Base-by-base conservation (phyloP, 176 grass and related monocot genomes). In the Bothriochloa decipiens region DNA sequence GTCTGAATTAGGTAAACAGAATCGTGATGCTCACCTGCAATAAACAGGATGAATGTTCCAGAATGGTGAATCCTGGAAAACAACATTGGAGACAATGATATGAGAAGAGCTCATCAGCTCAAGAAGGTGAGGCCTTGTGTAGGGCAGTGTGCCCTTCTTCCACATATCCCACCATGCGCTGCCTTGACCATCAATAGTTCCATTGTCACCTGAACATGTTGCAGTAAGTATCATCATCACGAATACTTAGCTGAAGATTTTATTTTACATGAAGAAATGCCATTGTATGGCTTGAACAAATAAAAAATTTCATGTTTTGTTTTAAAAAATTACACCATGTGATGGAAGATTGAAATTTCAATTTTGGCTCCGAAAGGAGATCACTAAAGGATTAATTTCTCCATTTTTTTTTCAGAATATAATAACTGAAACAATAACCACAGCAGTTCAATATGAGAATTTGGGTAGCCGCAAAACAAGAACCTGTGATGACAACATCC, bases 41-140 rank as follows among this genome's bases (percentile, higher is more conserved):
- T 98, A 98, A 85, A 98, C 96, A 87, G 93, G 93, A 88, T 98
- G 93, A 64, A 98, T 95, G 79, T 95, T 98, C 96, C 96, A 95
- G 80, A 98, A 98, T 1, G 93, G 93, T 0, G 96, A 98, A 79
- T 95, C 89, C 81, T 72, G 84, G 72, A 98, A 94, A 39, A 95
- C 83, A 15, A 95, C 61, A 76, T 94, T 89, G 50, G 91, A 95
- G 74, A 98, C 86, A 13, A 98, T 78, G 26, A 92, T 75, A 87
- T 95, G 86, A n/a, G 87, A 92, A 40, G 91, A 95, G 75, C 90
- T 86, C 87, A 92, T 92, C 26, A 98, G 78, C 89, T 98, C 93
- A 33, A 94, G 71, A 17, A 98, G 74, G 85, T 94, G 78, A 9
- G 93, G 93, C 72, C 96, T 91, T 61, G 96, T 98, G 81, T 90